Percentiles rank a stretch among this genome's conserved stretches.
Evolutionary conservation across 345 rosid genomes (phyloP).

Genomic region (Murraya paniculata): DNA sequence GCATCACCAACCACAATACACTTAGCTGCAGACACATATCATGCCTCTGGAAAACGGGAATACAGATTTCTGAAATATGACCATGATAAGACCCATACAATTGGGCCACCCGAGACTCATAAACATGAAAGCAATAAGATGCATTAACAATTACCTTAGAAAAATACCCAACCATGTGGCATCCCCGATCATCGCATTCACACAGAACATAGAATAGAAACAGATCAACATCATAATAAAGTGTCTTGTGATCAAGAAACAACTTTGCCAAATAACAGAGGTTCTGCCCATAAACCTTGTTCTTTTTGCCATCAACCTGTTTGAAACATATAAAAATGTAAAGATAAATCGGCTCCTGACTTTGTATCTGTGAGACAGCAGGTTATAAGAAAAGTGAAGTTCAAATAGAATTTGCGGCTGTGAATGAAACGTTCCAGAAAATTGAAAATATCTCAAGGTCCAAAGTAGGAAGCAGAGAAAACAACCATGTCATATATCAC

Average conservation of each 20-base stretch:
- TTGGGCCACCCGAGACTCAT: background rate
- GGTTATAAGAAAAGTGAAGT: background rate
- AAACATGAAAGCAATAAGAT: constrained; percentile 5
- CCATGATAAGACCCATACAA: too few relatives aligned
- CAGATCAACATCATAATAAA: constrained; percentile 94
- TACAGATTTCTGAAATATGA: background rate
- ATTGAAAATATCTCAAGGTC: background rate
- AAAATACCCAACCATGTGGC: constrained; percentile 99
- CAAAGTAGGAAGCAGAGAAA: background rate
- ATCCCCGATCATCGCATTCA: constrained; percentile 99
- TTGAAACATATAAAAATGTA: constrained; percentile 7
- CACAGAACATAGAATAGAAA: constrained; percentile 90
- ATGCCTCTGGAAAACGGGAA: background rate
- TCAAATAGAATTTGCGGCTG: background rate
- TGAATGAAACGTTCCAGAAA: background rate
- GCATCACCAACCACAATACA: constrained; percentile 25
- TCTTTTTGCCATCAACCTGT: constrained; percentile 93
- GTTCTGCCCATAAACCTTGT: constrained; percentile 98
- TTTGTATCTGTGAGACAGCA: background rate
- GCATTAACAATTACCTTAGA: constrained; percentile 67
- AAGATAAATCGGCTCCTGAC: constrained; percentile 1
- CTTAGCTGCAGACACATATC: constrained; percentile 3
- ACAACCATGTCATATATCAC: background rate
- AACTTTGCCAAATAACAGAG: constrained; percentile 96
- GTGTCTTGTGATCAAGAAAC: constrained; percentile 99